Evolutionary conservation across 805 yeast genomes (phyloP), one percentile per base, ranked within the genome.

Genomic region (Lachancea sp.): DNA sequence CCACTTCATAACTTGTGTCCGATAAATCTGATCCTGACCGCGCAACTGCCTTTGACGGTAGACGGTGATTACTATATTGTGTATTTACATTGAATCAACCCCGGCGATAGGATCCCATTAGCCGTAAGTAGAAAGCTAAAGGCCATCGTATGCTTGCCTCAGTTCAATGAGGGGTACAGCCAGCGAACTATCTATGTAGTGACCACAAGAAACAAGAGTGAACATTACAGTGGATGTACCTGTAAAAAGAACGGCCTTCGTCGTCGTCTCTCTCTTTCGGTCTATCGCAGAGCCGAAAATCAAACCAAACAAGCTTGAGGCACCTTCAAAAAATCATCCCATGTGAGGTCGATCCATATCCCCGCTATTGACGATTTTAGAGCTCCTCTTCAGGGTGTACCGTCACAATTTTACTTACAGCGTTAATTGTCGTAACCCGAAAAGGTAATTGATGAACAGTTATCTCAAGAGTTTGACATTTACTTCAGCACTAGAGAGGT

Each of bases 341-440:
- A n/a, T n/a, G n/a, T n/a, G n/a, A n/a, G 29, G 30, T 12, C 15
- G 30, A 28, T 28, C 11, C 23, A 8, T 12, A 30, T 17, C 23
- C 23, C 34, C n/a, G n/a, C 16, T 26, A 26, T 7, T 26, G 18
- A 30, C 34, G 5, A 30, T 4, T n/a, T n/a, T n/a, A n/a, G n/a
- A 17, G 7, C 23, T 30, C 17, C 18, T 11, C n/a, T 32, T 21
- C 5, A 6, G 4, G 11, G 17, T n/a, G 4, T 32, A n/a, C 26
- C 3, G 21, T 20, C 9, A 28, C 13, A 8, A 17, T 16, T 5
- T 22, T 18, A 20, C 15, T 20, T 17, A 4, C 5, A 32, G 18
- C 7, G 18, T 21, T 36, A 28, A 36, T 36, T 36, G 39, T 12
- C 11, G n/a, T 29, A 5, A 11, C 39, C 34, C 32, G 18, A 36